Evolutionary conservation across 1,139 yeast species (phyloP).

Genomic region (Taphrina wiesneri): DNA sequence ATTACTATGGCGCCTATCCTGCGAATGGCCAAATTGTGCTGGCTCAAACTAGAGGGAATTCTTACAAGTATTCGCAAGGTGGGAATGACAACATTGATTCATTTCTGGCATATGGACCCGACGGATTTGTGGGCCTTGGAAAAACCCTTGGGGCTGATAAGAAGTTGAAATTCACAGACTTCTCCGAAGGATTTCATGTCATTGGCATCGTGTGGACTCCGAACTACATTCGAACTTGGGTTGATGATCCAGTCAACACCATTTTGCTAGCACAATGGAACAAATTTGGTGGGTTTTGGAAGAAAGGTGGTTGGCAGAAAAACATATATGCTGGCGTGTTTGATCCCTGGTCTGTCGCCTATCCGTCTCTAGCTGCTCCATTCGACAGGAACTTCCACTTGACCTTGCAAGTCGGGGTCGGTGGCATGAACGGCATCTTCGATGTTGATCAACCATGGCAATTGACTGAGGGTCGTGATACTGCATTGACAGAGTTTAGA

Average conservation of each 20-base stretch:
- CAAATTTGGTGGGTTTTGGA: slow-evolving; percentile 36
- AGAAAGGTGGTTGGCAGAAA: slow-evolving; percentile 33
- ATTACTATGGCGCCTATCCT: slow-evolving; percentile 38
- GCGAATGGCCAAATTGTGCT: slow-evolving; percentile 39
- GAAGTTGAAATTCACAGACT: slow-evolving; percentile 25
- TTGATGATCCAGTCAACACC: slow-evolving; percentile 38
- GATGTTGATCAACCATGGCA: slow-evolving; percentile 36
- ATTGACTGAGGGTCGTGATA: slow-evolving; percentile 20
- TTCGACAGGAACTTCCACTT: slow-evolving; percentile 38
- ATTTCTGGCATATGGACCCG: slow-evolving; percentile 38
- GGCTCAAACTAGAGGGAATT: slow-evolving; percentile 39
- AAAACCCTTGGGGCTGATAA: slow-evolving; percentile 22
- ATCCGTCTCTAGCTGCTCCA: slow-evolving; percentile 35
- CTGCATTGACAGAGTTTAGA: slow-evolving; percentile 23
- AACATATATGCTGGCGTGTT: slow-evolving; percentile 33
- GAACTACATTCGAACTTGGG: slow-evolving; percentile 37
- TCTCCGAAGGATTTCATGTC: slow-evolving; percentile 36
- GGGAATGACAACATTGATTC: slow-evolving; percentile 37
- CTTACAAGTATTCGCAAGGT: slow-evolving; percentile 33
- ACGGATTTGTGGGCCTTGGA: slow-evolving; percentile 21
- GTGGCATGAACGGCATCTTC: slow-evolving; percentile 39
- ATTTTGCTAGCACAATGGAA: slow-evolving; percentile 35
- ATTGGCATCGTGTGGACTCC: slow-evolving; percentile 39
- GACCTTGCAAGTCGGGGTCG: slow-evolving; percentile 39
- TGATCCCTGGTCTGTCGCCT: slow-evolving; percentile 37